Evolutionary conservation across 345 rosid genomes (phyloP), one percentile per base, ranked within the genome.

Genomic region (Mercurialis annua): DNA sequence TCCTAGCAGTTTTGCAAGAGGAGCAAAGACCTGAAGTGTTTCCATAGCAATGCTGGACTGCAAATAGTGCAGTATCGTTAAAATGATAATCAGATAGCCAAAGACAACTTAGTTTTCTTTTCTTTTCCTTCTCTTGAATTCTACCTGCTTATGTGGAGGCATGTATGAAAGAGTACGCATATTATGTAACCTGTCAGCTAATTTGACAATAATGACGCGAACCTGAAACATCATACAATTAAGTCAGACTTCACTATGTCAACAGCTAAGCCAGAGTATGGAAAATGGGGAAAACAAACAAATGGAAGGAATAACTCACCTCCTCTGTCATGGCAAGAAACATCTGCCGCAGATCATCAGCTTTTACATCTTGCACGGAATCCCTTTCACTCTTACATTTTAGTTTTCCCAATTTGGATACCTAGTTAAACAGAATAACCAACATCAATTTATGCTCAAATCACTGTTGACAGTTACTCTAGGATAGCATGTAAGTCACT

Each of bases 301-400:
- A 34, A 24, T 40, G 26, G 50, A 47, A 56, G 27, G 20, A 51
- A 51, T 59, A 24, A 21, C 49, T 68, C 66, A 91, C 99, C 95
- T 94, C 99, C 66, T 89, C 97, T 38, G 99, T 94, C 99, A 90
- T 94, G 1, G 99, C 89, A 58, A 94, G 76, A 82, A 94, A 89
- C 99, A 94, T 94, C 85, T 94, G 99, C 61, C 92, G 84, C 70
- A 94, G 87, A 76, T 94, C 99, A 86, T 94, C 95, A 77, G 99
- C 99, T 83, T 94, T 90, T 24, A 90, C 99, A 76, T 94, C 99
- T 84, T 94, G 95, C 59, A 82, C 92, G 9, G 92, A 80, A 73
- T 83, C 77, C 65, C 62, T 82, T 73, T 94, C 86, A 36, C 83
- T 83, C 80, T 89, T 83, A 86, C 85, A 88, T 75, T 94, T 94